A percentile compares a stretch with the other conserved stretches of the same genome.
These are phyloP conservation scores for Diplodia mutila DNA, from an alignment of 2,329 filamentous ascomycete genomes.

Conservation along the genomic window DNA sequence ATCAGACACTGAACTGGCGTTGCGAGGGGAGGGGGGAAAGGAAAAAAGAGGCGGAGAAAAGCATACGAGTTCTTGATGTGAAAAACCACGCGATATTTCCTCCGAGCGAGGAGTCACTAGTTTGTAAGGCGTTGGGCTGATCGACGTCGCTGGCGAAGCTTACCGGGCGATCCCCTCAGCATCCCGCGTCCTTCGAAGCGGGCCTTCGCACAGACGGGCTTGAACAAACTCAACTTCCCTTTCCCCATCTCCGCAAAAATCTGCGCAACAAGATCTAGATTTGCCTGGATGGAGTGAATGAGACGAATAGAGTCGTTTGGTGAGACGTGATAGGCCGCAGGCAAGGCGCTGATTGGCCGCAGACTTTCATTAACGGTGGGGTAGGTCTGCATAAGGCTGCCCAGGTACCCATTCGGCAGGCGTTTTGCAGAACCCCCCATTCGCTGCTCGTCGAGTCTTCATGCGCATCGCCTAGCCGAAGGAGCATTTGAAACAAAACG, in stretches of 20 bases:
- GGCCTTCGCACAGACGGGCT: neutral
- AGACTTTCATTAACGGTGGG: conserved; percentile 3
- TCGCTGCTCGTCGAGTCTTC: neutral
- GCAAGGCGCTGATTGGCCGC: neutral
- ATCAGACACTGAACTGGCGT: neutral
- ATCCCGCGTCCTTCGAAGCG: neutral
- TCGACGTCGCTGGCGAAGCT: neutral
- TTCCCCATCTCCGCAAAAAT: neutral
- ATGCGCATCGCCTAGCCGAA: conserved; percentile 2
- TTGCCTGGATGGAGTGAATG: neutral
- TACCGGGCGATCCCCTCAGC: conserved; percentile 1
- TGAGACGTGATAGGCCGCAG: neutral
- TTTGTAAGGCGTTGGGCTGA: neutral
- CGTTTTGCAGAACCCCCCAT: no score
- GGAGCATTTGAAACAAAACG: conserved; percentile 15
- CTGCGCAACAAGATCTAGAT: neutral
- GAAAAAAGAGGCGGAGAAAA: neutral
- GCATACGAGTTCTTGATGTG: neutral
- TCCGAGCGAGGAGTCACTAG: no score
- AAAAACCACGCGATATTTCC: neutral
- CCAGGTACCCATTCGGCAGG: neutral
- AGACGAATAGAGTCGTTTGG: neutral
- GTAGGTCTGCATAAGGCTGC: neutral
- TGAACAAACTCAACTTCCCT: neutral
- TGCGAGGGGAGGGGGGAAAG: neutral